Base-by-base conservation (phyloP, 345 rosid species). In the Raphanus sativus region DNA sequence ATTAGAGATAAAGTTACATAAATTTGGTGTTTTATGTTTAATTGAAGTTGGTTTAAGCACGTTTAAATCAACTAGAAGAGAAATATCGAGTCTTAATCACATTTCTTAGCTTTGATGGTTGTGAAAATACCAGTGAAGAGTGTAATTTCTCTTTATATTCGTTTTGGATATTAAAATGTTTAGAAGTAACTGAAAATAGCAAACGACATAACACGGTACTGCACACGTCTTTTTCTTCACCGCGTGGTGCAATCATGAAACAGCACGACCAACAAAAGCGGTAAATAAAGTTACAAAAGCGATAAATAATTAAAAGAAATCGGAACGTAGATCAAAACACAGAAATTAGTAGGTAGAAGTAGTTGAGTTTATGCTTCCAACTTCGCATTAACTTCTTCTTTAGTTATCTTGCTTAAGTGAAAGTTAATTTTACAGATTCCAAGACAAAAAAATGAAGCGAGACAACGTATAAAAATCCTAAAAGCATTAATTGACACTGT, bases 351-450 rank as follows among this genome's bases (percentile, higher is more conserved):
- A 52, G 54, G 79, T 65, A 60, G 65, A 32, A 75, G 85, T 79
- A 8, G 77, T 83, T 75, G 71, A 42, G 32, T 75, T 80, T 81
- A 70, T 84, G 70, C 76, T 74, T 84, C 74, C 75, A 66, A 38
- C 13, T 72, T 82, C 75, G 78, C 76, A 81, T 85, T 83, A 59
- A 79, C 33, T 76, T 78, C 73, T 54, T 70, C 54, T 72, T 62
- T 42, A 38, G 70, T 63, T 68, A 77, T 60, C 33, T 55, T 48
- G 33, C 28, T 73, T 61, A 60, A 50, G 30, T 78, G 29, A 32
- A 17, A 56, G 52, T 66, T 72, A 15, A 21, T 2, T 58, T n/a
- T 38, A 8, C 74, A 78, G 65, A 67, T 67, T 73, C 81, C 77
- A 67, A 73, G 69, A 61, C 77, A 67, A 33, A 30, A 42, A 32